These are phyloP conservation scores for Ustilago shanxiensis DNA, from an alignment of 1,284 basidiomycete species.

Conservation along the genomic window DNA sequence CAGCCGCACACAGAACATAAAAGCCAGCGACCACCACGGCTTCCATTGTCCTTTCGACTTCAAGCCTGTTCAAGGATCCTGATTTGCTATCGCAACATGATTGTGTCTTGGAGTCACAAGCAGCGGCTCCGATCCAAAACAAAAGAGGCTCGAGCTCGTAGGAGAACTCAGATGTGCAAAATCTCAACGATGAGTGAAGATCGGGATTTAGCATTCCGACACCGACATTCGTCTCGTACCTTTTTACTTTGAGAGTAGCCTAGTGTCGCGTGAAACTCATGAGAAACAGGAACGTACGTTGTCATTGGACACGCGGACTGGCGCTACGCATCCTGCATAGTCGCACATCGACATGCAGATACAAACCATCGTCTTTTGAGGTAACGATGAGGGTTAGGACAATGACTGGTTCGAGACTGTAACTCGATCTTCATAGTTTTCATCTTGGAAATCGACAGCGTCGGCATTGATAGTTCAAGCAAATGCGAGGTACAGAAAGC, in stretches of 20 bases:
- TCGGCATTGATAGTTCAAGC: background rate
- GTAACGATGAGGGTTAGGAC: background rate
- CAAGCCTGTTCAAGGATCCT: background rate
- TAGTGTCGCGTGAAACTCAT: background rate
- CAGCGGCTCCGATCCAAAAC: background rate
- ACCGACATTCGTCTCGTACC: background rate
- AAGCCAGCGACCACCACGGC: no score
- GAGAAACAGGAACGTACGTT: conserved; percentile 4
- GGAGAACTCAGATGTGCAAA: background rate
- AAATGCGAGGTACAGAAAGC: background rate
- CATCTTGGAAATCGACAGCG: background rate
- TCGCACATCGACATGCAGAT: background rate
- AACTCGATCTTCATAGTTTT: background rate
- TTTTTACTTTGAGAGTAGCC: background rate
- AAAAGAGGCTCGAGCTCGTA: background rate
- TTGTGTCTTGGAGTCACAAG: background rate
- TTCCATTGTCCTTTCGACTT: no score
- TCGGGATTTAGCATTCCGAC: background rate
- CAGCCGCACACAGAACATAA: no score
- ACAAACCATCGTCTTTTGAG: background rate
- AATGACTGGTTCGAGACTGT: background rate
- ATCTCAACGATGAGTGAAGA: background rate
- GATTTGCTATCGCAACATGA: background rate
- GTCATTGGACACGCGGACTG: background rate
- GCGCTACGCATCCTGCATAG: background rate